phyloP scores from a whole-genome alignment of 2,329 filamentous ascomycete species.

The Xylariomycetidae sp. region DNA sequence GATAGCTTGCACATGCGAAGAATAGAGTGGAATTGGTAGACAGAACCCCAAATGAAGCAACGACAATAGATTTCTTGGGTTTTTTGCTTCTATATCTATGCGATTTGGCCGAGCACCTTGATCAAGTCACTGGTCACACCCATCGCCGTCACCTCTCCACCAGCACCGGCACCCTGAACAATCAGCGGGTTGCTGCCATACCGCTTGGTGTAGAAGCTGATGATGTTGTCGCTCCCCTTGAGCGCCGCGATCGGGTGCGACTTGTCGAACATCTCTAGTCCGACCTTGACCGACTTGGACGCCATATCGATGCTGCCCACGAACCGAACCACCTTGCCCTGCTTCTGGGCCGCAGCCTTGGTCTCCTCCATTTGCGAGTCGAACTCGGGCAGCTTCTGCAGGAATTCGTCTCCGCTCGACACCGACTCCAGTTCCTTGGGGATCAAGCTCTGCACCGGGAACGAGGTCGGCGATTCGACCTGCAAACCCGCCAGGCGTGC shows the following conservation, averaged over 20 bases:
- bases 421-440: constrained; percentile 77
- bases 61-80: constrained; percentile 7
- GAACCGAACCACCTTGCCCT: constrained; percentile 89
- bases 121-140: constrained; percentile 90
- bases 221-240: constrained; percentile 98
- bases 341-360: constrained; percentile 76
- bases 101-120: constrained; percentile 74
- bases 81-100: constrained; percentile 27
- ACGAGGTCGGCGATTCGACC: constrained; percentile 76
- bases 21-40: not conserved
- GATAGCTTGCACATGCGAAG: too few species aligned
- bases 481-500: constrained; percentile 77
- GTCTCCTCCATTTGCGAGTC: constrained; percentile 85
- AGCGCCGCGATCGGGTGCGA: constrained; percentile 88
- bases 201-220: constrained; percentile 95
- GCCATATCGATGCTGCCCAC: constrained; percentile 87
- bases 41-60: too few species aligned
- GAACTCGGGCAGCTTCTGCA: constrained; percentile 72
- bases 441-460: constrained; percentile 91
- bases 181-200: constrained; percentile 90
- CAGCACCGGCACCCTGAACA: constrained; percentile 89
- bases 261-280: constrained; percentile 80
- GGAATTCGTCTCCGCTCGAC: constrained; percentile 76
- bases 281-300: constrained; percentile 81
- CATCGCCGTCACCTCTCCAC: constrained; percentile 95